Evolutionary conservation across 1,139 yeast species (phyloP).

Genomic region (Candida sanyaensis): DNA sequence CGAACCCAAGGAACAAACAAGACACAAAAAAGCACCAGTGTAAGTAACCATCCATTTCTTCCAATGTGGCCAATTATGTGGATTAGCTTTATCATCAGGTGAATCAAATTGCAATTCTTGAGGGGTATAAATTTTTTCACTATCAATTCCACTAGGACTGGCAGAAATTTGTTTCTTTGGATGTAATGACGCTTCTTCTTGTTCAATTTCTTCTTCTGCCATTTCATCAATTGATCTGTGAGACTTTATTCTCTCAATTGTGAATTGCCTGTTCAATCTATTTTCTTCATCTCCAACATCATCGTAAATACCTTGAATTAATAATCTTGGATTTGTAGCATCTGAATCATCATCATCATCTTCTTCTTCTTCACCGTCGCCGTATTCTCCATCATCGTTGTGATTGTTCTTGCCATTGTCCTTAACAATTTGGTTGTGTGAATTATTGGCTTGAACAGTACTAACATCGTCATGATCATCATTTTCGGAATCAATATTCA

Average conservation of each 20-base stretch:
- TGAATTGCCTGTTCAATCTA: slow-evolving; percentile 20
- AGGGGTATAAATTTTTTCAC: slow-evolving; percentile 27
- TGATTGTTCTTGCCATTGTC: not conserved
- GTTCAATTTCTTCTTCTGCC: slow-evolving; percentile 12
- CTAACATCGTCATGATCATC: slow-evolving; percentile 5
- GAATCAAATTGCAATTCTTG: slow-evolving; percentile 60
- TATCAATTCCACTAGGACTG: not conserved
- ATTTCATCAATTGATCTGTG: slow-evolving; percentile 20
- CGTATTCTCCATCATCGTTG: not conserved
- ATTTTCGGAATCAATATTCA: not conserved
- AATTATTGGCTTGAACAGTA: not conserved
- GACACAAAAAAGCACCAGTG: slow-evolving; percentile 62
- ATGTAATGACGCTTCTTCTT: slow-evolving; percentile 4
- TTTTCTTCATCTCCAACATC: slow-evolving; percentile 10
- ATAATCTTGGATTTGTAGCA: not conserved
- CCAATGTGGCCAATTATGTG: slow-evolving; percentile 64
- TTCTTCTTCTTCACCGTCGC: too few relatives aligned
- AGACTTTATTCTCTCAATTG: slow-evolving; percentile 22
- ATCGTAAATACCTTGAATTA: not conserved
- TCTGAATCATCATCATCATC: slow-evolving; percentile 5
- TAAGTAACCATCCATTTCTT: slow-evolving; percentile 66
- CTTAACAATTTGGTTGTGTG: not conserved
- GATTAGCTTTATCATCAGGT: slow-evolving; percentile 59
- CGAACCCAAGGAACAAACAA: slow-evolving; percentile 71
- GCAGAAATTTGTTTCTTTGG: not conserved